phyloP scores from a whole-genome alignment of 192 early-diverging fungal species.

The Linnemannia exigua region DNA sequence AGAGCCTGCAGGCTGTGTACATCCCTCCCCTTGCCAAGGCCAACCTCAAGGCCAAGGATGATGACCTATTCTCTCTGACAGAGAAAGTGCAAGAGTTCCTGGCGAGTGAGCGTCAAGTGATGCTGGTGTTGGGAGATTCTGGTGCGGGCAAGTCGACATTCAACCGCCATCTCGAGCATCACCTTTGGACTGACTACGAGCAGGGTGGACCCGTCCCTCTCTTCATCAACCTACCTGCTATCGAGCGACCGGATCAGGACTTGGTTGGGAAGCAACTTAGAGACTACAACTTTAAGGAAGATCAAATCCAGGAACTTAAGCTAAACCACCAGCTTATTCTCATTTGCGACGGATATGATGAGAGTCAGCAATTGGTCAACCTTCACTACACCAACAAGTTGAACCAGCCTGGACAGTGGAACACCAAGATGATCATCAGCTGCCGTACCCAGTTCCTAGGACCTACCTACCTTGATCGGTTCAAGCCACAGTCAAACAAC shows the following conservation, averaged over 20 bases:
- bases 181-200: not conserved
- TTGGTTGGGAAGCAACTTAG: not conserved
- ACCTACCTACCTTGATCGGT: not conserved
- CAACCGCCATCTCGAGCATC: not conserved
- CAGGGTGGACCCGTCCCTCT: not conserved
- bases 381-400: not conserved
- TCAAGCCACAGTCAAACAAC: not conserved
- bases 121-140: not conserved
- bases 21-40: conserved; percentile 4
- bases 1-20: not conserved
- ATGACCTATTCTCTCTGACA: not conserved
- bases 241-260: not conserved
- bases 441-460: not conserved
- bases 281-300: not conserved
- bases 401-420: not conserved
- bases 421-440: conserved; percentile 5
- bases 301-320: conserved; percentile 2
- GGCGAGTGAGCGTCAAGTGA: not conserved
- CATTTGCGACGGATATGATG: conserved; percentile 17
- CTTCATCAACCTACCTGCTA: conserved; percentile 5
- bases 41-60: not conserved
- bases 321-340: not conserved
- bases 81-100: not conserved
- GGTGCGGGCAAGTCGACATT: conserved; percentile 10
- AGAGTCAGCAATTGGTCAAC: conserved; percentile 8